phyloP scores from a whole-genome alignment of 768 basidiomycete species.

The Termitomyces sp. region DNA sequence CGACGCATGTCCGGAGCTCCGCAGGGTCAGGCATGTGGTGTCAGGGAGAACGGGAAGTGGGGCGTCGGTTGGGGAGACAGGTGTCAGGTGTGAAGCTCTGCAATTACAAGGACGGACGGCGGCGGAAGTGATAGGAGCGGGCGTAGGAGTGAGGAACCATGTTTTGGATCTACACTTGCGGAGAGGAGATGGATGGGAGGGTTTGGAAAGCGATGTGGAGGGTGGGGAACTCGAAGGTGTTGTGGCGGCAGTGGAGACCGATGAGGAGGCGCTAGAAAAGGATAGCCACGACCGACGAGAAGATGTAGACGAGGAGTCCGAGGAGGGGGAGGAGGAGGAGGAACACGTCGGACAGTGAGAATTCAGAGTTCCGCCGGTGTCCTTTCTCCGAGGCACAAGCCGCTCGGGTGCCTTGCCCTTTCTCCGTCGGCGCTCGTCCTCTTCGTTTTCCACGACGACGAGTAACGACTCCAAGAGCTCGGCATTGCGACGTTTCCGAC shows the following conservation, averaged over 20 bases:
- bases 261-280: conserved; percentile 20
- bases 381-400: conserved; percentile 4
- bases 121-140: conserved; percentile 14
- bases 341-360: conserved; percentile 11
- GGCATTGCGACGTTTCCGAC: conserved; percentile 14
- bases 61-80: conserved; percentile 29
- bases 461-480: conserved; percentile 41
- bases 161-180: conserved; percentile 2
- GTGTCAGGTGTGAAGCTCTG: conserved; percentile 24
- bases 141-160: conserved; percentile 20
- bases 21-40: background rate
- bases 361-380: conserved; percentile 2
- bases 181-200: background rate
- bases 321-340: conserved; percentile 17
- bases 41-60: conserved; percentile 23
- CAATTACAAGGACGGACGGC: conserved; percentile 26
- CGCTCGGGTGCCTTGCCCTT: conserved; percentile 25
- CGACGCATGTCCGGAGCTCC: background rate
- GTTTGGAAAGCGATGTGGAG: background rate
- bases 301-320: conserved; percentile 22
- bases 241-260: conserved; percentile 28
- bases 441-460: conserved; percentile 34
- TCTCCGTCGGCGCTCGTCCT: conserved; percentile 26
- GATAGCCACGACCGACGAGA: conserved; percentile 20
- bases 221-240: conserved; percentile 22